Percentiles rank a stretch among this genome's conserved stretches.
phyloP scores from a whole-genome alignment of 1,139 yeast genomes.

The Nakaseomyces bracarensis region DNA sequence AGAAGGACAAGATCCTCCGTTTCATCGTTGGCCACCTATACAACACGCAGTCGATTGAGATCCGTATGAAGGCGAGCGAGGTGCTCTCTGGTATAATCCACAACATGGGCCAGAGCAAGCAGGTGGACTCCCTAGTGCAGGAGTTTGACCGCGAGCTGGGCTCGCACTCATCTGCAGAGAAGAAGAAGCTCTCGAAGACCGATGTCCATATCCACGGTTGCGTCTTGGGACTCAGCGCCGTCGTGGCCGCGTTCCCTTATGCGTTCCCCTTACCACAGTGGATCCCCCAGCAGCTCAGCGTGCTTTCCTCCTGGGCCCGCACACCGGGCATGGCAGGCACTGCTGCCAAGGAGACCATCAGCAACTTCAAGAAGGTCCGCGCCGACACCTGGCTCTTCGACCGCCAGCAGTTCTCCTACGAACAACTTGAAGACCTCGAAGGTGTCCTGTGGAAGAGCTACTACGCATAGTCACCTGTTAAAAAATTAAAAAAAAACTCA shows the following conservation, averaged over 20 bases:
- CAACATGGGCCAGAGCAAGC: constrained; percentile 45
- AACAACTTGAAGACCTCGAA: constrained; percentile 83
- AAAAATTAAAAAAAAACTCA: neutral
- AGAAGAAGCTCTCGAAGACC: constrained; percentile 36
- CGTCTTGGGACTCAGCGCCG: constrained; percentile 76
- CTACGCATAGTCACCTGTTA: constrained; percentile 44
- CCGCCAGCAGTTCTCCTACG: constrained; percentile 61
- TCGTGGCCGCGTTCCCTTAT: constrained; percentile 86
- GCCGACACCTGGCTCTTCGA: constrained; percentile 98
- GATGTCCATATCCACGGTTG: constrained; percentile 54
- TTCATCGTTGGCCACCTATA: constrained; percentile 48
- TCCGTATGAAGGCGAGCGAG: constrained; percentile 66
- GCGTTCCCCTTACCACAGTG: constrained; percentile 86
- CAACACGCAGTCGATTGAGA: constrained; percentile 57
- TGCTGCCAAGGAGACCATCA: constrained; percentile 73
- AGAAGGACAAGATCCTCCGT: constrained; percentile 45
- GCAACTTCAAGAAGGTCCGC: constrained; percentile 83
- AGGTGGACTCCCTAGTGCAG: constrained; percentile 32
- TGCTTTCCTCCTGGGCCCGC: constrained; percentile 56
- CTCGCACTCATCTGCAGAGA: constrained; percentile 43
- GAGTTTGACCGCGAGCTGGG: constrained; percentile 36
- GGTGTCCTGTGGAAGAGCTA: constrained; percentile 93
- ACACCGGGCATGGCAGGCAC: constrained; percentile 74
- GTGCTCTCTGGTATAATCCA: constrained; percentile 79
- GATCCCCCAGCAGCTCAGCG: constrained; percentile 70